Conservation (phyloP, 805 yeast genomes). For the Cyberlindnera veronae region DNA sequence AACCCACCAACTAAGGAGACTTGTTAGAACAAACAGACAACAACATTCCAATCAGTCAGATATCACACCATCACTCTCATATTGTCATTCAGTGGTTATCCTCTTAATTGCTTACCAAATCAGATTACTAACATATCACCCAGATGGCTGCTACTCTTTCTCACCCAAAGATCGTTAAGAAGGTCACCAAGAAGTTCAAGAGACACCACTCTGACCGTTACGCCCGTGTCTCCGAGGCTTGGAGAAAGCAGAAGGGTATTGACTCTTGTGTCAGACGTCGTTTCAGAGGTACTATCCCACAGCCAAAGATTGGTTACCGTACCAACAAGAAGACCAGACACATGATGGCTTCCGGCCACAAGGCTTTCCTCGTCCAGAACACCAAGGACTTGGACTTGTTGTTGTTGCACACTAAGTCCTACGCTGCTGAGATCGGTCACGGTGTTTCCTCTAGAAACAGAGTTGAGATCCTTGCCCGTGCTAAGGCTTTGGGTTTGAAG, state of each 20-base stretch:
- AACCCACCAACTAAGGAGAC: no score
- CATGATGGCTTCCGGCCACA: constrained; percentile 97
- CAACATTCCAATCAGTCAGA: no score
- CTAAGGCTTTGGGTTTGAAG: constrained; percentile 97
- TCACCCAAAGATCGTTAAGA: constrained; percentile 99
- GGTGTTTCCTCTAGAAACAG: constrained; percentile 98
- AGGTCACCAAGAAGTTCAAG: constrained; percentile 98
- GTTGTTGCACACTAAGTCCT: constrained; percentile 95
- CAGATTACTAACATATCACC: constrained; percentile 24
- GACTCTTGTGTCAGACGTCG: constrained; percentile 99
- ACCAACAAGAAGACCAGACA: constrained; percentile 98
- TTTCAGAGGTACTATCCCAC: constrained; percentile 98
- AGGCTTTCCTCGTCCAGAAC: constrained; percentile 92
- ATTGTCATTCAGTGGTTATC: background rate
- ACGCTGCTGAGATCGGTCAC: constrained; percentile 99
- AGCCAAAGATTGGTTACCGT: constrained; percentile 99
- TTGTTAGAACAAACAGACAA: no score
- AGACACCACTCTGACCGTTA: constrained; percentile 99
- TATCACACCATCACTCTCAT: background rate
- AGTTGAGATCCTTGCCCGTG: constrained; percentile 92
- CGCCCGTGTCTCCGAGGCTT: constrained; percentile 95
- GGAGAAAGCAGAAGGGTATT: constrained; percentile 99
- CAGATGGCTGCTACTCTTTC: constrained; percentile 96
- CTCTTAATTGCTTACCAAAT: background rate
- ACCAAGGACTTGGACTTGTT: constrained; percentile 89